These are phyloP conservation scores for Tremella fuciformis DNA, from an alignment of 768 basidiomycete genomes.

Conservation along the genomic window DNA sequence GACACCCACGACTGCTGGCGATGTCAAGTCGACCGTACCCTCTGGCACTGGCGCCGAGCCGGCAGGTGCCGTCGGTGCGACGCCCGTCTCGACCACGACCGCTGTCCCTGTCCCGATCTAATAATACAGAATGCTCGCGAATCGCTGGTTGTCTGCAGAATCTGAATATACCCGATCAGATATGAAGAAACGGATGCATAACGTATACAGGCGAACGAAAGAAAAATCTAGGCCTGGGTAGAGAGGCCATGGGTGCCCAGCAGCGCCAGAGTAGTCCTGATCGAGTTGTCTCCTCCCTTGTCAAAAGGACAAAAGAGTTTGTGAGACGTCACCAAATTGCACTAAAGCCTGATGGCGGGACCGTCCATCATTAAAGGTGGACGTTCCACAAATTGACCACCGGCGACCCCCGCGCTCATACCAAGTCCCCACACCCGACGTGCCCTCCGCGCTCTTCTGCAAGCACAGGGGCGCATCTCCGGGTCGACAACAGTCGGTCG, in stretches of 20 bases:
- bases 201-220: too few relatives aligned
- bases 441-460: slow-evolving; percentile 42
- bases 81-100: background rate
- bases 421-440: slow-evolving; percentile 42
- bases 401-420: slow-evolving; percentile 46
- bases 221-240: slow-evolving; percentile 48
- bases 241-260: slow-evolving; percentile 41
- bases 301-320: slow-evolving; percentile 8
- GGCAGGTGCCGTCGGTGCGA: background rate
- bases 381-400: background rate
- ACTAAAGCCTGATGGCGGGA: slow-evolving; percentile 49
- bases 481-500: slow-evolving; percentile 15
- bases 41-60: slow-evolving; percentile 15
- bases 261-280: slow-evolving; percentile 54
- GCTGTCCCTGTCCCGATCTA: slow-evolving; percentile 2
- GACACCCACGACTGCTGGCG: slow-evolving; percentile 15
- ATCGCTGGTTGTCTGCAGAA: background rate
- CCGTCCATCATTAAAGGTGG: background rate
- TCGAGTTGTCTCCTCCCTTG: slow-evolving; percentile 48
- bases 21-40: slow-evolving; percentile 15
- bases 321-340: slow-evolving; percentile 52
- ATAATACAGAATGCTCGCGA: too few relatives aligned
- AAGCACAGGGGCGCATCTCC: slow-evolving; percentile 29
- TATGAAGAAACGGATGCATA: too few relatives aligned
- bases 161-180: too few relatives aligned